Base-by-base conservation (phyloP, 805 yeast species). In the Kuraishia ogatae region DNA sequence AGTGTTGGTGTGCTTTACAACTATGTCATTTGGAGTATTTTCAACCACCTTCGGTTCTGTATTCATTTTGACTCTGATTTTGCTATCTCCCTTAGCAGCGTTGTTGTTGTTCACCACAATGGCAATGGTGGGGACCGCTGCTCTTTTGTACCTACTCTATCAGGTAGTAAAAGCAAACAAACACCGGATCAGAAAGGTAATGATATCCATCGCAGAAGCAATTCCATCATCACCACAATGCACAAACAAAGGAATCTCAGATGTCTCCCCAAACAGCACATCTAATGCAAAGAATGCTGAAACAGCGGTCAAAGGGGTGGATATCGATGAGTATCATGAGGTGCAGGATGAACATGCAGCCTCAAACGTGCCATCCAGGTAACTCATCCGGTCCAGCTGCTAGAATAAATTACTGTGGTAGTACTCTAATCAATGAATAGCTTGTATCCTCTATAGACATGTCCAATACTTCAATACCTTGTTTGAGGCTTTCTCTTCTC, bases 401-500 rank as follows among this genome's bases (percentile, higher is more conserved):
- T 28, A 11, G 35, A 7, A 28, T 28, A 28, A 7, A 11, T n/a
- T n/a, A n/a, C n/a, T 28, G 35, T 28, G 35, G 43, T 35, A 35
- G 17, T 35, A 39, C 28, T 24, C 13, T 50, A 28, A 21, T 8
- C 24, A n/a, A 23, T 17, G 21, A 19, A 28, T 1, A 35, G 43
- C 7, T 35, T 39, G 21, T 39, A 2, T 13, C 50, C 11, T 22
- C 19, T 7, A 35, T 39, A 26, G 50, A 20, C 8, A 23, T 43
- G 29, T 50, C 39, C 19, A 20, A 26, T 39, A 35, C 23, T 20
- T 54, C 51, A 13, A 23, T 17, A 28, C 53, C 39, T 24, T 50
- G 46, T 39, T 47, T 46, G 19, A 20, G 48, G 19, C 50, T 50
- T 15, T 46, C 17, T 26, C 51, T 61, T 62, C 51, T 57, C 59